Conservation (phyloP, 805 yeast genomes). For the Cyberlindnera maclurae region DNA sequence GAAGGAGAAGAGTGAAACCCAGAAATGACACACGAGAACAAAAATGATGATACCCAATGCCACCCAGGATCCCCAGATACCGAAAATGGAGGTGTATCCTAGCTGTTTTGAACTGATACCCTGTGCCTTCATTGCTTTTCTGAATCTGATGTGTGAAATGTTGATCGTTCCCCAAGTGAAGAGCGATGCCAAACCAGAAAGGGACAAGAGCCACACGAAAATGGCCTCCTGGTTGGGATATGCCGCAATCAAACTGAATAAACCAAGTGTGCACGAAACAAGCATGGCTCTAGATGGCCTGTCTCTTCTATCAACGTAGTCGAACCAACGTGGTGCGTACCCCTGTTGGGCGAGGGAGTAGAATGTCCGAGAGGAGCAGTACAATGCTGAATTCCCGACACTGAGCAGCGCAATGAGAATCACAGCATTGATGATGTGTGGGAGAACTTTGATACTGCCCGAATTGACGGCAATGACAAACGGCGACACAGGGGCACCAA, state of each 20-base stretch:
- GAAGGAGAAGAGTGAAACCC: conserved; percentile 58
- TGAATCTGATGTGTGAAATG: conserved; percentile 47
- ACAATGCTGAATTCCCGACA: conserved; percentile 53
- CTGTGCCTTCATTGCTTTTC: conserved; percentile 49
- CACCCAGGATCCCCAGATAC: conserved; percentile 44
- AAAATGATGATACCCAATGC: conserved; percentile 41
- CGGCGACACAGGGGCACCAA: conserved; percentile 54
- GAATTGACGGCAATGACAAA: conserved; percentile 57
- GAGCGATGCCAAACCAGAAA: conserved; percentile 54
- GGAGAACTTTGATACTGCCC: conserved; percentile 45
- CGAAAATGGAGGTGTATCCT: conserved; percentile 44
- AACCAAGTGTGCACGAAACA: conserved; percentile 43
- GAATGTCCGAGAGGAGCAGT: conserved; percentile 40
- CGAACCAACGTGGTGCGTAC: conserved; percentile 46
- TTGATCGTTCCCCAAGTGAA: conserved; percentile 59
- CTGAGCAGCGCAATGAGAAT: conserved; percentile 55
- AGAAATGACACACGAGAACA: conserved; percentile 51
- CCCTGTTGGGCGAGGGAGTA: conserved; percentile 53
- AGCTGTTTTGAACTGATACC: conserved; percentile 40
- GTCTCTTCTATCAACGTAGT: conserved; percentile 48
- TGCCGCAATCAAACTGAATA: conserved; percentile 60
- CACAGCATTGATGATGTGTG: conserved; percentile 59
- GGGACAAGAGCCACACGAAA: conserved; percentile 57
- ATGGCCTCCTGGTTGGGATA: conserved; percentile 49
- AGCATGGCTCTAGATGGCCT: conserved; percentile 52